Conservation (phyloP, 2,329 filamentous ascomycete species). For the Fusarium illudens region DNA sequence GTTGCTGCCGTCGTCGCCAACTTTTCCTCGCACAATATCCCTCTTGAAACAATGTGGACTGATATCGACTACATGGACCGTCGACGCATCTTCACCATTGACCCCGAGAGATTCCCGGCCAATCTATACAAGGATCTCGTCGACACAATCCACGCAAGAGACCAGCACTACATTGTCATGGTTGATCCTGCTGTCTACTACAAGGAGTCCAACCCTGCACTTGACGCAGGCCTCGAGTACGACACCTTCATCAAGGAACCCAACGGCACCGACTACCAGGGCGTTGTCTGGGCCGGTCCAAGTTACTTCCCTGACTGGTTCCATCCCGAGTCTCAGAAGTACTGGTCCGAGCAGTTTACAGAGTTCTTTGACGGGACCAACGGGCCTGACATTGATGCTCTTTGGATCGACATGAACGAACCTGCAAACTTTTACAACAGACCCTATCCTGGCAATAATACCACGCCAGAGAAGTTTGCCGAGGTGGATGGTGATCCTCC, state of each 20-base stretch:
- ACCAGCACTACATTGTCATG: slow-evolving; percentile 80
- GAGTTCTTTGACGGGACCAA: slow-evolving; percentile 68
- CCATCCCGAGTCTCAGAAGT: slow-evolving; percentile 66
- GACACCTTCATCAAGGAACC: slow-evolving; percentile 58
- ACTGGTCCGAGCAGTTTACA: slow-evolving; percentile 74
- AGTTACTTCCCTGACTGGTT: slow-evolving; percentile 82
- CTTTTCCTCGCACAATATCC: slow-evolving; percentile 71
- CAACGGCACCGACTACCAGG: slow-evolving; percentile 64
- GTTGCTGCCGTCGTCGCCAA: slow-evolving; percentile 74
- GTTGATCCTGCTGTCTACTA: slow-evolving; percentile 75
- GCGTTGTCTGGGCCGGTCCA: slow-evolving; percentile 82
- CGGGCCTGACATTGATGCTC: slow-evolving; percentile 77
- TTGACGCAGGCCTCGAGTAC: slow-evolving; percentile 50
- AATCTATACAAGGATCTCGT: slow-evolving; percentile 71
- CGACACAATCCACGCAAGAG: slow-evolving; percentile 68
- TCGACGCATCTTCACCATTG: slow-evolving; percentile 63
- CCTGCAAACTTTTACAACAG: slow-evolving; percentile 46
- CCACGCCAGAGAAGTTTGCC: slow-evolving; percentile 45
- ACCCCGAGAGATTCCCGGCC: slow-evolving; percentile 70
- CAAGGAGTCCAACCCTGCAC: slow-evolving; percentile 50
- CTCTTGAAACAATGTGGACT: slow-evolving; percentile 65
- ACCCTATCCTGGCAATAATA: slow-evolving; percentile 51
- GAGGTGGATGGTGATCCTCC: slow-evolving; percentile 62
- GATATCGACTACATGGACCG: slow-evolving; percentile 52
- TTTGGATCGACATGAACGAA: slow-evolving; percentile 77